Evolutionary conservation across 495 filamentous ascomycete species (phyloP), one percentile per base, ranked within the genome.

Genomic region (Corynascus novoguineensis): DNA sequence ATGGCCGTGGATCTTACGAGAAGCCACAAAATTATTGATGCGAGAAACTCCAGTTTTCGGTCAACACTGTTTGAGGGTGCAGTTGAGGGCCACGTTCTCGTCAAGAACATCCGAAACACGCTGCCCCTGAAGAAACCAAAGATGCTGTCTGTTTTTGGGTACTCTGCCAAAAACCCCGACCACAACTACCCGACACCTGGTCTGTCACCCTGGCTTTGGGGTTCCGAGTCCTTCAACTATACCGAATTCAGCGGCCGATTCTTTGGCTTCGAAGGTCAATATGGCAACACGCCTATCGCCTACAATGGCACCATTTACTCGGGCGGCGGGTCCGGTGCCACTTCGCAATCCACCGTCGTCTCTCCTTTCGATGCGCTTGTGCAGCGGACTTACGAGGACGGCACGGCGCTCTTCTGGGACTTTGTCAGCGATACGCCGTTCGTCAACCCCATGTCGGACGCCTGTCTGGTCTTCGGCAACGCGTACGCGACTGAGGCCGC

Each of bases 391-490:
- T 75, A 75, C 35, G 73, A 78, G 1, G 86, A 89, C 52, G 78
- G 74, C 52, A 84, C 74, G 48, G 77, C 60, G 50, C 65, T 75
- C 35, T 74, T 68, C 70, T 86, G 68, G 77, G 78, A 75, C 60
- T 76, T 67, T 63, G 66, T 68, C 57, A 73, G 60, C 56, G 59
- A 62, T 19, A 63, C 66, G 22, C 73, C 76, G 0, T 10, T 58
- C 15, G 74, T 80, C 25, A 67, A 77, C 51, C 67, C 70, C 19
- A 69, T 72, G 15, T 79, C 86, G 19, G 86, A 90, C 60, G 78
- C 88, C 8, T 87, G 84, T 64, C 67, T 86, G 4, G 79, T 88
- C 0, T 81, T 89, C 44, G 78, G 81, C 54, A 89, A 86, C 58
- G 74, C 75, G 2, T 83, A 74, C 50, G 78, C 83, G 0, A 73